Evolutionary conservation across 176 grass and related monocot genomes (phyloP).

Genomic region (Raddia distichophylla): DNA sequence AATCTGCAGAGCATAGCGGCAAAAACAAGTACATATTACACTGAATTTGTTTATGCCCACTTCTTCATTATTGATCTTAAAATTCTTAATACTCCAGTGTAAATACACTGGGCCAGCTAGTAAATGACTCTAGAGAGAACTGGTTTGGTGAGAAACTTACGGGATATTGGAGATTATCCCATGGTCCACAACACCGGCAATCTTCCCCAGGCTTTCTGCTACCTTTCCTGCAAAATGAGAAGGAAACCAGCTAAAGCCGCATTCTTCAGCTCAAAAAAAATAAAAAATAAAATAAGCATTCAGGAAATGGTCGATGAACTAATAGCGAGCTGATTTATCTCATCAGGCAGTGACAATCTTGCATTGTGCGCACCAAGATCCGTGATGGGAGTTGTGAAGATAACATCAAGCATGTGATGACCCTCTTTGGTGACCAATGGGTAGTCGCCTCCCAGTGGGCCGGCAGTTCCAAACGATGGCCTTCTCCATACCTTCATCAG

Average conservation of each 20-base stretch:
- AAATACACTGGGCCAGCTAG: no score
- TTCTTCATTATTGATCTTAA: no score
- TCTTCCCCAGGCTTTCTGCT: conserved; percentile 68
- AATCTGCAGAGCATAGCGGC: neutral
- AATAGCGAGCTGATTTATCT: neutral
- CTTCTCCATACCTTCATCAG: conserved; percentile 91
- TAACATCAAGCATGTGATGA: conserved; percentile 80
- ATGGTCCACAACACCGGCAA: conserved; percentile 77
- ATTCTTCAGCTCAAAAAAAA: no score
- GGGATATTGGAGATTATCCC: conserved; percentile 67
- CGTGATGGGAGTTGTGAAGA: conserved; percentile 79
- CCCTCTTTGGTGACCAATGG: conserved; percentile 83
- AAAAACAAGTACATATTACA: neutral
- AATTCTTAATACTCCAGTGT: no score
- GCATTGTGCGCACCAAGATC: conserved; percentile 61
- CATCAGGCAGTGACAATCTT: neutral
- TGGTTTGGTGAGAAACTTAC: conserved; percentile 44
- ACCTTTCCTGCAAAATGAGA: conserved; percentile 60
- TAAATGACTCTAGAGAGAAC: no score
- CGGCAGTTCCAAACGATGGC: conserved; percentile 64
- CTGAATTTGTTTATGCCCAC: neutral
- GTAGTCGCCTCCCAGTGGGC: conserved; percentile 71
- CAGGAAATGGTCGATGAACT: neutral
- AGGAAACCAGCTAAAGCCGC: neutral
- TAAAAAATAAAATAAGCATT: neutral